phyloP scores from a whole-genome alignment of 169 alveolate genomes.

The Cryptosporidium ryanae region DNA sequence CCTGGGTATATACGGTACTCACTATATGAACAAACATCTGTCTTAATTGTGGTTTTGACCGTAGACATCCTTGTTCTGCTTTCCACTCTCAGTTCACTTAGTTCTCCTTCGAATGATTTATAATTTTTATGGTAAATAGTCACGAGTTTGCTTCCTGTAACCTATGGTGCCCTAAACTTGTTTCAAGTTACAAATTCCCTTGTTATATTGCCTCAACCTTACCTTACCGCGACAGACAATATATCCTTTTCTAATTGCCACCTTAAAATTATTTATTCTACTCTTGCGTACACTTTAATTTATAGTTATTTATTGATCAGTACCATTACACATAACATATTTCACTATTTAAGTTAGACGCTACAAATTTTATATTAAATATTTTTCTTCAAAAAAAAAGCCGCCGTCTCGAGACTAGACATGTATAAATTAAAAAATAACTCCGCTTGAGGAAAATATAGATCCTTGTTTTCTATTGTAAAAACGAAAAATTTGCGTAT shows the following conservation, averaged over 20 bases:
- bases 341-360: slow-evolving; percentile 20
- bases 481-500: no score
- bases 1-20: slow-evolving; percentile 99
- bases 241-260: no score
- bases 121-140: no score
- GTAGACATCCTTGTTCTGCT: slow-evolving; percentile 78
- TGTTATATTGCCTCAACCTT: not conserved
- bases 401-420: slow-evolving; percentile 77
- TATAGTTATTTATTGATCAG: not conserved
- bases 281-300: not conserved
- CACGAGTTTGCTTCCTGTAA: not conserved
- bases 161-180: not conserved
- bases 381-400: no score
- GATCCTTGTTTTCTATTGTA: no score
- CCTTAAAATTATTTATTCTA: not conserved
- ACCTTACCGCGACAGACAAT: no score
- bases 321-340: no score
- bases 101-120: not conserved
- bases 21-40: slow-evolving; percentile 95
- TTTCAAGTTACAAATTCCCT: not conserved
- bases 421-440: not conserved
- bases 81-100: not conserved
- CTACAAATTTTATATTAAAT: not conserved
- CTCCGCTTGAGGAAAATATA: no score
- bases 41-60: slow-evolving; percentile 90